phyloP scores from a whole-genome alignment of 2,329 filamentous ascomycete genomes.

The Trichoderma brevicompactum region DNA sequence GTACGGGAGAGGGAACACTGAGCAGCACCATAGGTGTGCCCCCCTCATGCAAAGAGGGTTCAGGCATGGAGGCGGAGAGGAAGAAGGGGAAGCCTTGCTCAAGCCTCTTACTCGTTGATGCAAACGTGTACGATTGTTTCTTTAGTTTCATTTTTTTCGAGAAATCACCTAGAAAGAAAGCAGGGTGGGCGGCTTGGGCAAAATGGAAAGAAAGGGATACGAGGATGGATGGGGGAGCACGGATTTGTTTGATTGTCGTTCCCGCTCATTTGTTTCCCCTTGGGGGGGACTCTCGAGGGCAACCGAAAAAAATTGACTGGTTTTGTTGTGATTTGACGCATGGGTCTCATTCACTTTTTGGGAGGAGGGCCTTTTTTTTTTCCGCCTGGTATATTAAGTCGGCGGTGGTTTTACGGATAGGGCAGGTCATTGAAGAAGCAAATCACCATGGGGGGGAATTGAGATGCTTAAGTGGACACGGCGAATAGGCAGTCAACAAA shows the following conservation, averaged over 20 bases:
- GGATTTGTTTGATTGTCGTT: constrained; percentile 37
- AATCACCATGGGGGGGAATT: constrained; percentile 21
- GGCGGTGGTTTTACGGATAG: constrained; percentile 26
- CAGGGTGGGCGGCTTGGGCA: constrained; percentile 38
- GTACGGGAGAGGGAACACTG: constrained; percentile 39
- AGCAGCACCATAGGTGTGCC: constrained; percentile 39
- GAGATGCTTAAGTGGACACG: constrained; percentile 29
- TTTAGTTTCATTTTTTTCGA: constrained; percentile 34
- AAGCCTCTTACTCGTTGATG: constrained; percentile 32
- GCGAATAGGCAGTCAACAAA: constrained; percentile 29
- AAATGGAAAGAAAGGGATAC: constrained; percentile 33
- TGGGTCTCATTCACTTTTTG: constrained; percentile 27
- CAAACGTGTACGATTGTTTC: constrained; percentile 47
- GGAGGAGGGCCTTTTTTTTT: constrained; percentile 14
- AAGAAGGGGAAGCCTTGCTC: constrained; percentile 30
- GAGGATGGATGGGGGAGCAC: constrained; percentile 30
- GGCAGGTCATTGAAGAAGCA: constrained; percentile 28
- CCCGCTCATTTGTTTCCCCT: constrained; percentile 33
- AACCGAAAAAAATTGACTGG: constrained; percentile 26
- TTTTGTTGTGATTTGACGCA: constrained; percentile 30
- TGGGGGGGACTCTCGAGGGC: constrained; percentile 20
- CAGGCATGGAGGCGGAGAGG: constrained; percentile 23
- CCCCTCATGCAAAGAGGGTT: constrained; percentile 30
- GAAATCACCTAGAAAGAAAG: constrained; percentile 41
- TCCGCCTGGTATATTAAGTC: constrained; percentile 14